Conservation (phyloP, 1,284 basidiomycete genomes). For the Vanrija pseudolonga region DNA sequence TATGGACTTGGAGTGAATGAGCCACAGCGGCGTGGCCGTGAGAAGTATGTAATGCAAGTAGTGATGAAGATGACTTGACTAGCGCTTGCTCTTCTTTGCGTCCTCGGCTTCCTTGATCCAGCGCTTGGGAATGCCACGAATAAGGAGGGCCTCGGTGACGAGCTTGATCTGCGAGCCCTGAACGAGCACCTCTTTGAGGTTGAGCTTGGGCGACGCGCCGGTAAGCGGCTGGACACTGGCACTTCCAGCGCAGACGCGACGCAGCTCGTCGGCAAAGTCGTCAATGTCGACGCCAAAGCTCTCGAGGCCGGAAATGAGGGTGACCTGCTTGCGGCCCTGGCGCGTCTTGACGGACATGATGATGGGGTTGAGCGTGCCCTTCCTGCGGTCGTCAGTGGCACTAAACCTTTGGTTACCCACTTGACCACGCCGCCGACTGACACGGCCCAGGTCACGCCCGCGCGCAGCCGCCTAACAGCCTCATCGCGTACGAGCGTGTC, state of each 20-base stretch:
- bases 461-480: slow-evolving; percentile 49
- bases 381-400: slow-evolving; percentile 54
- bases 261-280: slow-evolving; percentile 72
- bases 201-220: slow-evolving; percentile 43
- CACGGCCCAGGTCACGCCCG: slow-evolving; percentile 34
- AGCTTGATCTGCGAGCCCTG: slow-evolving; percentile 73
- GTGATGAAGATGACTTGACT: too few relatives aligned
- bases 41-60: too few relatives aligned
- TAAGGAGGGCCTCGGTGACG: slow-evolving; percentile 63
- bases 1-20: slow-evolving; percentile 17
- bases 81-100: slow-evolving; percentile 12
- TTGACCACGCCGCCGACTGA: slow-evolving; percentile 37
- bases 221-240: slow-evolving; percentile 56
- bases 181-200: slow-evolving; percentile 64
- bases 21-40: too few relatives aligned
- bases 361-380: slow-evolving; percentile 68
- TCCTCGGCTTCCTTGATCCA: slow-evolving; percentile 62
- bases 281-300: slow-evolving; percentile 65
- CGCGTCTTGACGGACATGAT: slow-evolving; percentile 65
- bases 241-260: slow-evolving; percentile 68
- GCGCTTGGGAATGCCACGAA: slow-evolving; percentile 68
- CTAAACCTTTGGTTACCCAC: slow-evolving; percentile 17
- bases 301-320: slow-evolving; percentile 72
- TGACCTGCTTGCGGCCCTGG: slow-evolving; percentile 71
- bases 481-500: slow-evolving; percentile 72